Evolutionary conservation across 495 filamentous ascomycete species (phyloP).

Genomic region (Aspergillus kassunensis): DNA sequence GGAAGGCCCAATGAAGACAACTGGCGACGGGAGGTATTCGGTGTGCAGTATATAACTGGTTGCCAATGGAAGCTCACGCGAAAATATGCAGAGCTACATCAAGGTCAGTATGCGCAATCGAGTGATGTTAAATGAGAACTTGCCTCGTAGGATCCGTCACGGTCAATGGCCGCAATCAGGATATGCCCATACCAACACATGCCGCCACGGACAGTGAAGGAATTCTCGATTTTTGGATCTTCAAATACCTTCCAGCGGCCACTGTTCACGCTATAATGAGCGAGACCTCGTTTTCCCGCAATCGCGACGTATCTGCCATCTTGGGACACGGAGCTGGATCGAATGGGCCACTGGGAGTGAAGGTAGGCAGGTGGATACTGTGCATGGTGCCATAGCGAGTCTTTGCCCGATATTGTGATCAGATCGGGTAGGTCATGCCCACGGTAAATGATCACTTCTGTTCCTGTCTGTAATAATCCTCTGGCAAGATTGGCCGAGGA

Average conservation of each 20-base stretch:
- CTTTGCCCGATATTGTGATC: constrained; percentile 87
- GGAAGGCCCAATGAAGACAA: constrained; percentile 79
- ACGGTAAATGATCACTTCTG: constrained; percentile 83
- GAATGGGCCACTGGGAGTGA: constrained; percentile 87
- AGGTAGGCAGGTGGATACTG: constrained; percentile 83
- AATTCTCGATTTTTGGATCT: constrained; percentile 74
- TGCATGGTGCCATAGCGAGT: constrained; percentile 86
- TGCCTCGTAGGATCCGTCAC: constrained; percentile 75
- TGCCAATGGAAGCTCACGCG: constrained; percentile 76
- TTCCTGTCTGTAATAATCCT: constrained; percentile 81
- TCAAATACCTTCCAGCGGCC: constrained; percentile 94
- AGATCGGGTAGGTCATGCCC: constrained; percentile 89
- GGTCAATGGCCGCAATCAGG: constrained; percentile 88
- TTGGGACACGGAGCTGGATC: constrained; percentile 75
- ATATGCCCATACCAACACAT: constrained; percentile 99
- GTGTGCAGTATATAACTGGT: constrained; percentile 64
- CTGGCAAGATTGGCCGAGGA: constrained; percentile 83
- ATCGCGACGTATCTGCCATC: constrained; percentile 95
- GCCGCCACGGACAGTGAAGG: constrained; percentile 87
- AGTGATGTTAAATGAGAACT: constrained; percentile 4
- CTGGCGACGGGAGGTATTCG: constrained; percentile 75
- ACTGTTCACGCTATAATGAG: constrained; percentile 93
- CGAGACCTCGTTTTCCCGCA: constrained; percentile 85
- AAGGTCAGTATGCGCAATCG: constrained; percentile 9
- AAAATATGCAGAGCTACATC: constrained; percentile 76